Evolutionary conservation across 2,329 filamentous ascomycete species (phyloP).

Genomic region (Fusarium illudens): DNA sequence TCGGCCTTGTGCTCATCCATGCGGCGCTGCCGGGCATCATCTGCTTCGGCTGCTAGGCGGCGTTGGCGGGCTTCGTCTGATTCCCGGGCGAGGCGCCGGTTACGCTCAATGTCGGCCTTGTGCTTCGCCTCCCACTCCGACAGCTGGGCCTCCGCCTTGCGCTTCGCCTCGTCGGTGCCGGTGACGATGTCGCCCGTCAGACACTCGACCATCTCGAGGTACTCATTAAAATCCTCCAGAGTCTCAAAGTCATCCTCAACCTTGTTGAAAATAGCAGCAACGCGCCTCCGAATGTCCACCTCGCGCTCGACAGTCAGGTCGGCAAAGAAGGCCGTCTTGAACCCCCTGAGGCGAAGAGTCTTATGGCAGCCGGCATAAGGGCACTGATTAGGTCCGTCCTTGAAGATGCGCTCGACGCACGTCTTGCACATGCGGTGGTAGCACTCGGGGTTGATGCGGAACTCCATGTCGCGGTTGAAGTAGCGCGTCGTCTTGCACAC

Average conservation of each 20-base stretch:
- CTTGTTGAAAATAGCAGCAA: constrained; percentile 85
- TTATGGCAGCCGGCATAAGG: constrained; percentile 88
- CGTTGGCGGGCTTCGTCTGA: constrained; percentile 62
- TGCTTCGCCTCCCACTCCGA: constrained; percentile 77
- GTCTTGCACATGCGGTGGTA: constrained; percentile 99
- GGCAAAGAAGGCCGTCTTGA: constrained; percentile 88
- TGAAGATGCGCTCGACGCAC: constrained; percentile 94
- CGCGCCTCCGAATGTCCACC: constrained; percentile 86
- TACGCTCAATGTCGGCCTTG: constrained; percentile 71
- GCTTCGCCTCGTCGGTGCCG: constrained; percentile 70
- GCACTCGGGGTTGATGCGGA: constrained; percentile 97
- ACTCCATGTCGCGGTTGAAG: constrained; percentile 91
- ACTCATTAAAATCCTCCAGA: constrained; percentile 87
- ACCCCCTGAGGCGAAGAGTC: constrained; percentile 84
- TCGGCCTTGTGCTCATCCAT: constrained; percentile 72
- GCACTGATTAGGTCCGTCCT: constrained; percentile 88
- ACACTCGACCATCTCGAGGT: constrained; percentile 90
- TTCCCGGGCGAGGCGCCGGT: constrained; percentile 62
- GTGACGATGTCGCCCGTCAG: constrained; percentile 88
- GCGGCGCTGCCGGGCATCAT: constrained; percentile 68
- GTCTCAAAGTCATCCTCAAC: constrained; percentile 90
- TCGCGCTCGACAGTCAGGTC: constrained; percentile 90
- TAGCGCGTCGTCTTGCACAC: constrained; percentile 98
- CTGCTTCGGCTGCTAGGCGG: constrained; percentile 70
- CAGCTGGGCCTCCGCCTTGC: constrained; percentile 55